These are phyloP conservation scores for Pythium vanterpoolii DNA, from an alignment of 352 stramenopile species.

Conservation along the genomic window DNA sequence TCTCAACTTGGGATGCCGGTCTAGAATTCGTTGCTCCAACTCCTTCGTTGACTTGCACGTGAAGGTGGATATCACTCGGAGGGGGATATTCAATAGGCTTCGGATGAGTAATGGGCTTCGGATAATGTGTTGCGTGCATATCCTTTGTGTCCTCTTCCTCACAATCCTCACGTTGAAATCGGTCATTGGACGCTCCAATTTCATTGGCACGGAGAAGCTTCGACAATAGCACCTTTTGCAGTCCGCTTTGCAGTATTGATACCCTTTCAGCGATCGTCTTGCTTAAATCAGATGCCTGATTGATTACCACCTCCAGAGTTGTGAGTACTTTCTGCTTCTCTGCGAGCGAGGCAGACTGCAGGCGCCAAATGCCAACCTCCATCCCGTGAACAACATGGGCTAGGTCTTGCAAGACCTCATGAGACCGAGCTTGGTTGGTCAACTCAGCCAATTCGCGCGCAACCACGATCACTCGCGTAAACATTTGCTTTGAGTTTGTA, in stretches of 20 bases:
- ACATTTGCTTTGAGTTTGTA: background rate
- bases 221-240: conserved; percentile 1
- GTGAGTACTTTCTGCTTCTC: background rate
- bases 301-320: background rate
- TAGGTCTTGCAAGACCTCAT: conserved; percentile 4
- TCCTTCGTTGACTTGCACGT: background rate
- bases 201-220: background rate
- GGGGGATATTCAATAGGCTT: background rate
- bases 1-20: background rate
- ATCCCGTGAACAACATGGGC: background rate
- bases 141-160: background rate
- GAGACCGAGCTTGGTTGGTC: background rate
- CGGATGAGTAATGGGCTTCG: background rate
- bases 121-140: background rate
- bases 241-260: background rate
- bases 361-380: conserved; percentile 5
- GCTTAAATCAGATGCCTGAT: background rate
- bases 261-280: conserved; percentile 1
- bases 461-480: background rate
- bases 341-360: background rate
- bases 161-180: background rate
- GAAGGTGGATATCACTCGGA: background rate
- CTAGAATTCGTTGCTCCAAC: background rate
- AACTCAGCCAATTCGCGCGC: background rate
- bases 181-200: background rate